Evolutionary conservation across 2,329 filamentous ascomycete species (phyloP).

Genomic region (Alternaria sp.): DNA sequence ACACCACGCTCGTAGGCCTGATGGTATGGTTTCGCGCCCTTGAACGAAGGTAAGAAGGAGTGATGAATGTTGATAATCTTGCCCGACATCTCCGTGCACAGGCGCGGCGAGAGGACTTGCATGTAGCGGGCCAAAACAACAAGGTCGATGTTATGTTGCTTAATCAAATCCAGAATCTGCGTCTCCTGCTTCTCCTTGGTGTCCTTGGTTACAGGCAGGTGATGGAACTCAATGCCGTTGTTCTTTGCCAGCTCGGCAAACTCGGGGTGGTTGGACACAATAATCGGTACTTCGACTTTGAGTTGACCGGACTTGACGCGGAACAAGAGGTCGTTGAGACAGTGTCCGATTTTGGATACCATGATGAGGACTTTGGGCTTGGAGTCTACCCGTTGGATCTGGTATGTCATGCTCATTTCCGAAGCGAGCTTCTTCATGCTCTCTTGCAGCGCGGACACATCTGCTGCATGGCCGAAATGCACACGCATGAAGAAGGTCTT

Average conservation of each 20-base stretch:
- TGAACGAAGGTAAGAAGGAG: constrained; percentile 84
- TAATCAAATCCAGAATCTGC: constrained; percentile 73
- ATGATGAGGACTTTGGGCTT: constrained; percentile 83
- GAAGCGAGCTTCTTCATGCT: constrained; percentile 67
- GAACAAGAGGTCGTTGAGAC: constrained; percentile 83
- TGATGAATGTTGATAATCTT: constrained; percentile 94
- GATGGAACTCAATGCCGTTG: constrained; percentile 80
- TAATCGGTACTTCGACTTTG: constrained; percentile 75
- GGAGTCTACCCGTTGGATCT: constrained; percentile 69
- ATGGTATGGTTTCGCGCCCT: constrained; percentile 87
- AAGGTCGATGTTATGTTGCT: constrained; percentile 73
- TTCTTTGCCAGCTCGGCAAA: constrained; percentile 71
- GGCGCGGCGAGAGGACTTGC: constrained; percentile 78
- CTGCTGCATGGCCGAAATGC: constrained; percentile 70
- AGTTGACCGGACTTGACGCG: constrained; percentile 76
- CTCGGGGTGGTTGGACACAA: constrained; percentile 83
- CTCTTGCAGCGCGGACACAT: constrained; percentile 55
- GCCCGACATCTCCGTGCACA: constrained; percentile 81
- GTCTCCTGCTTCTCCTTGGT: constrained; percentile 77
- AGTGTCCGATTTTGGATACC: constrained; percentile 89
- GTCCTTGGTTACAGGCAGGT: constrained; percentile 79
- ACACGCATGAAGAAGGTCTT: constrained; percentile 88
- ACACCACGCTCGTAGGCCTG: constrained; percentile 86
- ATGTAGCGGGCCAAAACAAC: constrained; percentile 85
- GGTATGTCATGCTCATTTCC: constrained; percentile 72